Evolutionary conservation across 495 filamentous ascomycete species (phyloP), one percentile per base, ranked within the genome.

Genomic region (Filosporella fistucella): DNA sequence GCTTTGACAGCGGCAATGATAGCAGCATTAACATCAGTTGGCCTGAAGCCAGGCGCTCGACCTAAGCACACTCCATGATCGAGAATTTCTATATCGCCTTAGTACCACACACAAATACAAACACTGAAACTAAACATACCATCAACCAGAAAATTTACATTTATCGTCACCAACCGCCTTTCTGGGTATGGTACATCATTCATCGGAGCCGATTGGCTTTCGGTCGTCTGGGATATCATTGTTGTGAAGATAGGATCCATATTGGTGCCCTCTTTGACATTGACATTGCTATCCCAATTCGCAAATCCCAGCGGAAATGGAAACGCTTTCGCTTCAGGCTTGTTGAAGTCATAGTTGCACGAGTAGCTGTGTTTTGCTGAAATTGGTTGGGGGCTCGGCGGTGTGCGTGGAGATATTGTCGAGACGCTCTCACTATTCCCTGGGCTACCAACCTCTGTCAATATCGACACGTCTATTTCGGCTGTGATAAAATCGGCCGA

Each of bases 21-120:
- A 24, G 83, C 72, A 17, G 44, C 54, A 50, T 84, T 78, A 6
- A 88, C 76, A 56, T 85, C 81, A 35, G 53, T 62, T 36, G 68
- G 68, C 29, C 71, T 70, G 37, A 82, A 80, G 1, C 82, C 84
- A 3, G 84, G 82, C 2, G 76, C 59, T 10, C 79, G 66, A 0
- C 83, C 84, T 0, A 86, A 66, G 62, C 84, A 87, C 0, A 79
- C 70, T 4, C 62, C 71, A 18, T 58, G 53, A 30, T 49, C 60
- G 38, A 76, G 58, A 35, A 79, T 55, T 47, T 68, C 75, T 80
- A 9, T 18, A 34, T 52, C n/a, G 30, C 14, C n/a, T 18, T 1
- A 22, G 18, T 24, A 16, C 10, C 12, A 24, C 7, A 36, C 16
- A 32, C 17, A 41, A 1, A 2, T 24, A 42, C 39, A 42, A 42